phyloP scores from a whole-genome alignment of 441 rosid species.

The Syzygium malaccense region DNA sequence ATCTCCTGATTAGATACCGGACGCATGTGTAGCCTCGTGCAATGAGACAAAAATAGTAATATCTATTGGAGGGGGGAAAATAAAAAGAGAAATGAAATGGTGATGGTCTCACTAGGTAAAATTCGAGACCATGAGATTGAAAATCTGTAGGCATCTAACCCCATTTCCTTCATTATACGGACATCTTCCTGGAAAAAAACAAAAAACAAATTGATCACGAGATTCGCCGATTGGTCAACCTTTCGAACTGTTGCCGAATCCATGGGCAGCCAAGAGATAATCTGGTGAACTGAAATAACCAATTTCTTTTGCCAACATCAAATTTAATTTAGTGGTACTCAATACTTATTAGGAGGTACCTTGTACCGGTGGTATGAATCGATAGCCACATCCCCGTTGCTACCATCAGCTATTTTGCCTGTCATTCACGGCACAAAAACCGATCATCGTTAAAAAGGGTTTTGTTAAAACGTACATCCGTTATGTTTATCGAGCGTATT shows the following conservation, averaged over 20 bases:
- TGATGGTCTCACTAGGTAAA: background rate
- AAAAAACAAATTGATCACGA: background rate
- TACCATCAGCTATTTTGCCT: background rate
- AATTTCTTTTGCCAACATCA: background rate
- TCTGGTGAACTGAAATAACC: background rate
- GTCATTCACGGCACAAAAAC: background rate
- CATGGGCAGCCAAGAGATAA: no score
- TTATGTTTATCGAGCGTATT: background rate
- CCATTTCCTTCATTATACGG: background rate
- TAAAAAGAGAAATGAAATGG: no score
- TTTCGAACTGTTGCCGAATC: no score
- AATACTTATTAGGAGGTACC: background rate
- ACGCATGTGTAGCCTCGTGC: background rate
- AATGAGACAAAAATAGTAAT: no score
- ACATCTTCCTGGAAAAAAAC: background rate
- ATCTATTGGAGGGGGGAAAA: background rate
- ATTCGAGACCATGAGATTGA: slow-evolving; percentile 11
- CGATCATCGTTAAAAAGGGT: background rate
- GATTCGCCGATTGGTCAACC: background rate
- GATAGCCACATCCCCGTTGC: background rate
- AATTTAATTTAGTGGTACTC: background rate
- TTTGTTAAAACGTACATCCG: background rate
- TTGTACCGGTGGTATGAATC: background rate
- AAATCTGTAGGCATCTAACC: slow-evolving; percentile 7
- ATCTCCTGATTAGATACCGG: background rate